Conservation (phyloP, 1,284 basidiomycete species). For the Malassezia dermatis region DNA sequence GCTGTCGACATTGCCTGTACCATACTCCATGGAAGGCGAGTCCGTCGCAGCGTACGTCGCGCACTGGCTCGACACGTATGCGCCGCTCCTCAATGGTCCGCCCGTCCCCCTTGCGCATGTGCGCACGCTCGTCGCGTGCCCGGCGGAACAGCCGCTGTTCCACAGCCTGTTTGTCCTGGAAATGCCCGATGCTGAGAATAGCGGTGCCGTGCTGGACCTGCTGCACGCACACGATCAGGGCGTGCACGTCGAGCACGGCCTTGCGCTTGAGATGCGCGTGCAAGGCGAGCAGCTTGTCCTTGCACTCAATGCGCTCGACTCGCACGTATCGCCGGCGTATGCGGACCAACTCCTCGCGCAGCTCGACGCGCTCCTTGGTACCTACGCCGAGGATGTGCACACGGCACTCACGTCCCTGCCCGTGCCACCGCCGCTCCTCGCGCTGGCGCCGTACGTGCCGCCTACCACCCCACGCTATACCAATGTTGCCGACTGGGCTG, state of each 20-base stretch:
- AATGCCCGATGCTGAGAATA: conserved; percentile 14
- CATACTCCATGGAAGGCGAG: conserved; percentile 20
- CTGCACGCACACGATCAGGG: conserved; percentile 24
- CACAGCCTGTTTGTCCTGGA: conserved; percentile 46
- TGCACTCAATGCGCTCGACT: conserved; percentile 24
- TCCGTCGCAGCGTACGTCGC: conserved; percentile 22
- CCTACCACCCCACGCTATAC: not conserved
- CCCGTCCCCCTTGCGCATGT: conserved; percentile 24
- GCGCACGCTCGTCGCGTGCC: conserved; percentile 29
- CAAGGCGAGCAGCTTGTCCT: conserved; percentile 21
- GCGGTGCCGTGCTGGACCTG: conserved; percentile 15
- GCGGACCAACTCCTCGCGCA: conserved; percentile 26
- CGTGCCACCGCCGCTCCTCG: not conserved
- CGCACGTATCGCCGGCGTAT: conserved; percentile 20
- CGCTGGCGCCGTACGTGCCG: not conserved
- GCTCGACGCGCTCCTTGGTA: conserved; percentile 21
- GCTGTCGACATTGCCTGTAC: conserved; percentile 41
- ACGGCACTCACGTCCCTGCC: not conserved
- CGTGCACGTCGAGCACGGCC: conserved; percentile 35
- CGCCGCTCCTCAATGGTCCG: conserved; percentile 21
- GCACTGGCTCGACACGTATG: conserved; percentile 24
- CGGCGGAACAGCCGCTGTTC: conserved; percentile 34
- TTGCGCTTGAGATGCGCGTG: conserved; percentile 35
- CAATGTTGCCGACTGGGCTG: not conserved
- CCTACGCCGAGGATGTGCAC: not conserved